Conservation (phyloP, 1,139 yeast species). For the Kurtzmaniella quercitrusa region DNA sequence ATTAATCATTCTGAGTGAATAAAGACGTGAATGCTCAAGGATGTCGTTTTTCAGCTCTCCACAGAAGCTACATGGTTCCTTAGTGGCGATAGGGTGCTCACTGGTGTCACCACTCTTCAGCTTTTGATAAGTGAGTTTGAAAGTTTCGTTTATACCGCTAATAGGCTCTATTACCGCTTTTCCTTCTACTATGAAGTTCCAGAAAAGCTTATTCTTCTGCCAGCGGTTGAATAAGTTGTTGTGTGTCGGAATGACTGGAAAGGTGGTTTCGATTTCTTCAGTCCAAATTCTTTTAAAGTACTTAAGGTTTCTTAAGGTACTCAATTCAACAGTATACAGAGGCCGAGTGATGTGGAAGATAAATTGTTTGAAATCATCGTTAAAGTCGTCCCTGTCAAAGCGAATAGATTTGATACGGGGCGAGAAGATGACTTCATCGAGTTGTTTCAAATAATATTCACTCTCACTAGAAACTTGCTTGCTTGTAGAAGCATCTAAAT, state of each 20-base stretch:
- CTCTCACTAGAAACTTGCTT: background rate
- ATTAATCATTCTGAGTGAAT: conserved; percentile 51
- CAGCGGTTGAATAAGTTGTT: conserved; percentile 40
- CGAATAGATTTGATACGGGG: conserved; percentile 57
- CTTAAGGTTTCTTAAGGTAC: conserved; percentile 48
- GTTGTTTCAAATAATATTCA: conserved; percentile 16
- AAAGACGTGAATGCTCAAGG: conserved; percentile 73
- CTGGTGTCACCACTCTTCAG: conserved; percentile 5
- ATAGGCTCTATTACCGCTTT: conserved; percentile 83
- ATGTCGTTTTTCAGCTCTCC: conserved; percentile 70
- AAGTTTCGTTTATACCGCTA: conserved; percentile 75
- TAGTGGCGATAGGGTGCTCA: conserved; percentile 63
- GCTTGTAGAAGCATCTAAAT: background rate
- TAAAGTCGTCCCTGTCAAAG: conserved; percentile 49
- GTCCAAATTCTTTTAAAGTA: conserved; percentile 62
- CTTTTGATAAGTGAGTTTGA: conserved; percentile 33
- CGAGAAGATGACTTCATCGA: conserved; percentile 35
- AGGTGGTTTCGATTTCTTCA: conserved; percentile 76
- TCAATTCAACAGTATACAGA: conserved; percentile 35
- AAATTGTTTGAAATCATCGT: conserved; percentile 40
- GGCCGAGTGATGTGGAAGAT: conserved; percentile 31
- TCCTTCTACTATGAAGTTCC: conserved; percentile 73
- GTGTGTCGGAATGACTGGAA: conserved; percentile 29
- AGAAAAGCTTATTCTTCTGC: conserved; percentile 49
- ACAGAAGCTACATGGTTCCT: conserved; percentile 75